A percentile compares a stretch with the other conserved stretches of the same genome.
Conservation (phyloP, 164 flowering plant species). For the Amborella trichopoda region DNA sequence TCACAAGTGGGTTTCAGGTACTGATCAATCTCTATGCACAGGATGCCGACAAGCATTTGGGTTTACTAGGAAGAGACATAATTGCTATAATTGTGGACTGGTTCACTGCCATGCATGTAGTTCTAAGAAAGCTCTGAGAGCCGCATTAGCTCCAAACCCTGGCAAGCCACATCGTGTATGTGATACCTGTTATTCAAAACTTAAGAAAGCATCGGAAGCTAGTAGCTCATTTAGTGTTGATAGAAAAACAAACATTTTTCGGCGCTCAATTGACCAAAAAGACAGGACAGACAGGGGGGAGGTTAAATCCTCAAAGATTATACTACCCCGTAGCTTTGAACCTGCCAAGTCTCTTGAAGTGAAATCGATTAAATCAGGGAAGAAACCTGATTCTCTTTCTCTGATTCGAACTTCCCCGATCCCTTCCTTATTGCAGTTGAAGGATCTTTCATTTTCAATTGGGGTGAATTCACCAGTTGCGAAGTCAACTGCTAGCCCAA, state of each 20-base stretch:
- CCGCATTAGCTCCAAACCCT: conserved; percentile 73
- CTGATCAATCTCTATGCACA: conserved; percentile 74
- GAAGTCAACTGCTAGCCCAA: conserved; percentile 2
- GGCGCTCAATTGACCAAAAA: conserved; percentile 41
- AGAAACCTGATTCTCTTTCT: conserved; percentile 34
- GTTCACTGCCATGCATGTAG: conserved; percentile 83
- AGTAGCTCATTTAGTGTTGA: conserved; percentile 13
- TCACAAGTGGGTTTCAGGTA: conserved; percentile 74
- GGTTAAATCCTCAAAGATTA: conserved; percentile 24
- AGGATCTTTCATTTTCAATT: conserved; percentile 23
- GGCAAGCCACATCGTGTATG: conserved; percentile 75
- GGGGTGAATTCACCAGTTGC: conserved; percentile 24
- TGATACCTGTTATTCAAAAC: conserved; percentile 56
- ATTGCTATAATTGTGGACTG: conserved; percentile 84
- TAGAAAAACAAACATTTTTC: conserved; percentile 27
- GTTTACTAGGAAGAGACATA: conserved; percentile 76
- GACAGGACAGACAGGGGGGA: conserved; percentile 44
- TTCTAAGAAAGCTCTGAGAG: conserved; percentile 55
- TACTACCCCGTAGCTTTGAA: conserved; percentile 31
- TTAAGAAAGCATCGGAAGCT: conserved; percentile 44
- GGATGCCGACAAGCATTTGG: conserved; percentile 82
- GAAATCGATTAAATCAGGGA: conserved; percentile 43
- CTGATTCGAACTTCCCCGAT: conserved; percentile 29
- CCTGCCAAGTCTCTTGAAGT: conserved; percentile 41
- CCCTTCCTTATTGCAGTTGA: conserved; percentile 28